Evolutionary conservation across 2,329 filamentous ascomycete species (phyloP), one percentile per base, ranked within the genome.

Genomic region (Dryadomyces quercivorus): DNA sequence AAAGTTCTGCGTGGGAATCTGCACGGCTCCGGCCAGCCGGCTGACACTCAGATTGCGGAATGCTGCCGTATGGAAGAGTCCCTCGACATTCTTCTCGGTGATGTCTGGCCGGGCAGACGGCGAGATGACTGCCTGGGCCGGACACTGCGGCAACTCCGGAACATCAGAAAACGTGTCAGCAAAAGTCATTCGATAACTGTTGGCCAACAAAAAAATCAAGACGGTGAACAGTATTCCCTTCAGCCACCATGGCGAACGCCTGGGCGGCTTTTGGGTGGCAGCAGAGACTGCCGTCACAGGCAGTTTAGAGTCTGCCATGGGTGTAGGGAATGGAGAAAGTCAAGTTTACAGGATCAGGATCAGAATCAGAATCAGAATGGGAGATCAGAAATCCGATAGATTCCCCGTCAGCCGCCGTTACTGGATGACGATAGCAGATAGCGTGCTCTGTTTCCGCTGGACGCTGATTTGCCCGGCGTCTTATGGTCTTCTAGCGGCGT

Each of bases 1-100:
- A 34, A 63, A 63, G 10, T 62, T 62, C 51, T 63, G 61, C 34
- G 64, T 64, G 45, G 63, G 63, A 56, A 67, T 60, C 57, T 61
- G 58, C 36, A 67, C 62, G 16, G 65, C 64, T 22, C 60, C 61
- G 0, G 65, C 63, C 2, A 66, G 59, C 7, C 63, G 64, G 9
- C 47, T 54, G 44, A 64, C 57, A 38, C 56, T 63, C 22, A 59
- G 57, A 20, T 64, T 61, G 22, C 59, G 51, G 51, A 66, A 67
- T 0, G 44, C 45, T n/a, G 26, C 43, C 18, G 43, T 38, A 5
- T 2, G 43, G 26, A 52, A 52, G 12, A 52, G 43, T 6, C 20
- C 20, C 43, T 52, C n/a, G 12, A 52, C 51, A 15, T 52, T 52
- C 9, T 52, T 46, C 44, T 47, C 31, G 5, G 51, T 52, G 8